Evolutionary conservation across 306 rosid species (phyloP), one percentile per base, ranked within the genome.

Genomic region (Vicia faba): DNA sequence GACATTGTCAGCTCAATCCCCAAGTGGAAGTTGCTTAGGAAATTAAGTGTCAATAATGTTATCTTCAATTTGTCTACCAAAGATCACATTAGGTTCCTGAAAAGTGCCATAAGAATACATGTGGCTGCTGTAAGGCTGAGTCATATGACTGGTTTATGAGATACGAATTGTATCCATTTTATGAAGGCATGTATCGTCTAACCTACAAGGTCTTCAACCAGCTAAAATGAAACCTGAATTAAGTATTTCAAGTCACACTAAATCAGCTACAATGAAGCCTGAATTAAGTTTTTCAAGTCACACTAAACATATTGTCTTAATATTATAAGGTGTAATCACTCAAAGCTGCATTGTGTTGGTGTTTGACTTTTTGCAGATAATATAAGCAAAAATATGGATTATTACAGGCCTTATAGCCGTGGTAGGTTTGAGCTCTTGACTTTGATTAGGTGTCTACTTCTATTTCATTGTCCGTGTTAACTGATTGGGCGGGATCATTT

Each of bases 141-240:
- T 23, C 83, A 65, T 57, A 81, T 18, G 5, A 7, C 73, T 79
- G 88, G 54, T 81, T 4, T 39, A 36, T 81, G 67, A 74, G 86
- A 76, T 74, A 76, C 59, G 86, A 86, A 59, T 56, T 79, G 5
- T 83, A 83, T 46, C 2, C 58, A 13, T 86, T 83, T 63, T 79
- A 79, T 23, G 4, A 8, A 2, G 71, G 62, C 1, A 3, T 29
- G 75, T 26, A 26, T 1, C 70, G 11, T 58, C 43, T 14, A 78
- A 1, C 65, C 72, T 40, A 5, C 61, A 29, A 5, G 0, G 73
- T 14, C 85, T 57, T 15, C 80, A 8, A 12, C 76, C 19, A 15
- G 15, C 18, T 58, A 64, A 1, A 75, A 9, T 53, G 8, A 29
- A 45, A 15, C 33, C 8, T 45, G 23, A 36, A 71, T 74, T 80